Evolutionary conservation across 805 yeast genomes (phyloP), one percentile per base, ranked within the genome.

Genomic region (Tetrapisispora namnaoensis): DNA sequence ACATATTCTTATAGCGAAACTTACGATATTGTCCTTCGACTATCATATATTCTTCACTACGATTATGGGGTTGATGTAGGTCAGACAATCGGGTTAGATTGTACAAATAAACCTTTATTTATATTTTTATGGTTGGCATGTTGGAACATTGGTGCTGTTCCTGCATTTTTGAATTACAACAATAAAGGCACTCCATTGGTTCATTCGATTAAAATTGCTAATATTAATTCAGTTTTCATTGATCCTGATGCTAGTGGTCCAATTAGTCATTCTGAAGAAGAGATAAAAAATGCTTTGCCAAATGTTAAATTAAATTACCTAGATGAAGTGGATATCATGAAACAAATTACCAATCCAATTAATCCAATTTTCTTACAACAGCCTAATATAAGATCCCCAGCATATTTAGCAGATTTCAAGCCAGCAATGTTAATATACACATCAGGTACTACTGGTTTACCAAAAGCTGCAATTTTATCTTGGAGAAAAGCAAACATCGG

Each of bases 391-490:
- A 77, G 95, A 66, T 77, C 85, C 54, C 76, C 78, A 9, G 42
- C 46, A 6, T 66, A 67, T 9, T 79, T 80, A 46, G 65, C 71
- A 13, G 83, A 82, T 61, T 77, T 72, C 55, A 76, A 79, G 48
- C 76, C 91, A 4, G 82, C 85, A 20, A 76, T 82, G 54, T 74
- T 86, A 55, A 86, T 90, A 46, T 90, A 83, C 65, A 90, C 98
- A 0, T 86, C 95, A 0, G 98, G 98, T 37, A 91, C 97, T 7
- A 87, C 97, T 0, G 97, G 97, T 0, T 69, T 90, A 52, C 97
- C 98, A 16, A 90, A 90, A 66, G 85, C 96, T 5, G 97, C 95
- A 1, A 83, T 86, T 49, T 82, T 90, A 81, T 82, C 93, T 4
- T 89, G 96, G 96, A 75, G 88, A 58, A 90, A 89, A 66, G 77